Conservation (phyloP, 352 stramenopile species). For the Pelagophyceae sp. region DNA sequence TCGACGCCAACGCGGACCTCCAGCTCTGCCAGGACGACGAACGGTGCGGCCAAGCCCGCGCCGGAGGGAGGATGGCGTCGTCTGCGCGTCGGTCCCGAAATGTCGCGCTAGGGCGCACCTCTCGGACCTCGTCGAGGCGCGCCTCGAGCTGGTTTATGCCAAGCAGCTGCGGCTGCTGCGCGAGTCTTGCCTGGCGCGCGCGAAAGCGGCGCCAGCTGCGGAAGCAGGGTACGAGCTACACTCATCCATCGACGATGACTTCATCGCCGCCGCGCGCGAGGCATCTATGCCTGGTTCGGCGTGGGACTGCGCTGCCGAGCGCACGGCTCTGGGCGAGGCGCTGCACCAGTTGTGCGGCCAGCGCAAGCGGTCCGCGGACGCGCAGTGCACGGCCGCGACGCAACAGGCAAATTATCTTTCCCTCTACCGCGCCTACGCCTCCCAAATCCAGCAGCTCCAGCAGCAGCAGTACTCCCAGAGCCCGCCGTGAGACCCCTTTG, state of each 20-base stretch:
- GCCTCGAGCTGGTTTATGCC: not conserved
- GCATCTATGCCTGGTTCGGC: not conserved
- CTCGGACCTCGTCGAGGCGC: slow-evolving; percentile 6
- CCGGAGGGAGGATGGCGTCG: too few species aligned
- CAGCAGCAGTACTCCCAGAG: not conserved
- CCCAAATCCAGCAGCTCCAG: slow-evolving; percentile 16
- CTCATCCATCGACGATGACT: not conserved
- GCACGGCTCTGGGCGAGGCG: not conserved
- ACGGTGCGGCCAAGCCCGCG: too few species aligned
- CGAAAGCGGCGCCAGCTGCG: too few species aligned
- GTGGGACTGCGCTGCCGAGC: not conserved
- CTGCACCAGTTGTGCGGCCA: not conserved
- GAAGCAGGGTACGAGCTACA: not conserved
- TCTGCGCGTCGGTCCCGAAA: too few species aligned
- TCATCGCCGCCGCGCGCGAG: not conserved
- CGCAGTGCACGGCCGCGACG: not conserved
- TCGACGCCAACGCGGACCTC: too few species aligned
- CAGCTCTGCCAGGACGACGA: too few species aligned
- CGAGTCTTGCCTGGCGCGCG: not conserved
- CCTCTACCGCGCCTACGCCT: not conserved
- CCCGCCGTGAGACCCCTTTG: too few species aligned
- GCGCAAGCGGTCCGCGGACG: not conserved
- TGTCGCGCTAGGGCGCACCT: too few species aligned
- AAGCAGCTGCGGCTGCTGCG: not conserved
- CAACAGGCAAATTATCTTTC: not conserved